A percentile compares a stretch with the other conserved stretches of the same genome.
These are phyloP conservation scores for Citrus australasica DNA, from an alignment of 345 rosid genomes.

Conservation along the genomic window DNA sequence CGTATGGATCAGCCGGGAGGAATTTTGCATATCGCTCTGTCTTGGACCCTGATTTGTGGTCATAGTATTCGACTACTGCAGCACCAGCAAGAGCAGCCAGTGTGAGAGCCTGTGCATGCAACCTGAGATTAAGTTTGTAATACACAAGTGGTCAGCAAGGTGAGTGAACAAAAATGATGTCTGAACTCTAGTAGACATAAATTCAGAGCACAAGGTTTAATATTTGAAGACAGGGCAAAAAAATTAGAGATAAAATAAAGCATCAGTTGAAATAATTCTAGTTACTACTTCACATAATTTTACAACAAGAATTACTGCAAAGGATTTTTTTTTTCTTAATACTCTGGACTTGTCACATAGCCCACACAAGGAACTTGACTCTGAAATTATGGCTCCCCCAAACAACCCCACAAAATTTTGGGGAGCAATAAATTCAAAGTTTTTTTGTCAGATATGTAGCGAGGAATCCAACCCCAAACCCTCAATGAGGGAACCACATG, in stretches of 20 bases:
- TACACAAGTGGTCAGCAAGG: neutral
- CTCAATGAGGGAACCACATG: neutral
- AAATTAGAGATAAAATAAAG: neutral
- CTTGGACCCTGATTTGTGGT: conserved; percentile 54
- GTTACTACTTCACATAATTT: neutral
- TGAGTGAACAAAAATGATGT: neutral
- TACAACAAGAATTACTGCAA: neutral
- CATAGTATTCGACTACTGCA: conserved; percentile 80
- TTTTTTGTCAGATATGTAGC: no score
- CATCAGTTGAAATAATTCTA: neutral
- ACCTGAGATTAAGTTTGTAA: conserved; percentile 36
- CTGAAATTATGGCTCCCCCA: neutral
- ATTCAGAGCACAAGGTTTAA: neutral
- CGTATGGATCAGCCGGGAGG: conserved; percentile 37
- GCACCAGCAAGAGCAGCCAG: conserved; percentile 93
- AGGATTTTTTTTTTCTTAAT: no score
- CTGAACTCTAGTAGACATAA: neutral
- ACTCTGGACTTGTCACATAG: neutral
- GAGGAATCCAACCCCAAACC: neutral
- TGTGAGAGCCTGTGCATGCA: conserved; percentile 90
- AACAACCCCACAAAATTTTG: neutral
- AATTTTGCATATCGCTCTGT: conserved; percentile 47
- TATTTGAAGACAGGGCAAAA: neutral
- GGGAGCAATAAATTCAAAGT: neutral
- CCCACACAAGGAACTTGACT: neutral